Evolutionary conservation across 129 eudicot genomes (phyloP).

Genomic region (Lactuca sativa): DNA sequence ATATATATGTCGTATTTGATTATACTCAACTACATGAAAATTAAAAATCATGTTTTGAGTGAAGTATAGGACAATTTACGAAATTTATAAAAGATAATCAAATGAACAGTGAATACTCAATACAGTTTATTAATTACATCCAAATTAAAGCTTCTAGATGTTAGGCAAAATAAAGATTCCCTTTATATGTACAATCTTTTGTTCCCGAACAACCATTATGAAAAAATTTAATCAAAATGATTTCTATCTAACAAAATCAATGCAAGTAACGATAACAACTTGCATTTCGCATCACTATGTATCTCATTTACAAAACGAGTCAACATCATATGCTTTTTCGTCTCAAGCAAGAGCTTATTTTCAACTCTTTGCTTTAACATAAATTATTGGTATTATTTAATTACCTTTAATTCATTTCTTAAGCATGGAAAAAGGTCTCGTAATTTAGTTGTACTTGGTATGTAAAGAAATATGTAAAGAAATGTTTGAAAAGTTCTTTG

Average conservation of each 20-base stretch:
- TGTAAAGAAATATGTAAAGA: neutral
- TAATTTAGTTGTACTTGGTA: neutral
- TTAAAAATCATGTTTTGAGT: too few relatives aligned
- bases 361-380: neutral
- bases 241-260: too few relatives aligned
- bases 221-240: too few relatives aligned
- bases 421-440: neutral
- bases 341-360: too few relatives aligned
- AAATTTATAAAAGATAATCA: neutral
- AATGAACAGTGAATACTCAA: neutral
- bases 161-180: neutral
- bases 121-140: too few relatives aligned
- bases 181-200: too few relatives aligned
- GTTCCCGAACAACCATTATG: neutral
- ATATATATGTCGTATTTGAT: neutral
- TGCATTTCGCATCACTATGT: too few relatives aligned
- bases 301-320: too few relatives aligned
- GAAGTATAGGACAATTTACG: too few relatives aligned
- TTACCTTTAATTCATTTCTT: neutral
- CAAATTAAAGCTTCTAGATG: neutral
- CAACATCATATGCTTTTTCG: too few relatives aligned
- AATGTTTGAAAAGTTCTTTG: neutral
- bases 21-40: neutral
- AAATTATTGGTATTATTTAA: neutral
- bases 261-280: too few relatives aligned